These are phyloP conservation scores for Bruguiera hainesii DNA, from an alignment of 441 rosid genomes.

Conservation along the genomic window DNA sequence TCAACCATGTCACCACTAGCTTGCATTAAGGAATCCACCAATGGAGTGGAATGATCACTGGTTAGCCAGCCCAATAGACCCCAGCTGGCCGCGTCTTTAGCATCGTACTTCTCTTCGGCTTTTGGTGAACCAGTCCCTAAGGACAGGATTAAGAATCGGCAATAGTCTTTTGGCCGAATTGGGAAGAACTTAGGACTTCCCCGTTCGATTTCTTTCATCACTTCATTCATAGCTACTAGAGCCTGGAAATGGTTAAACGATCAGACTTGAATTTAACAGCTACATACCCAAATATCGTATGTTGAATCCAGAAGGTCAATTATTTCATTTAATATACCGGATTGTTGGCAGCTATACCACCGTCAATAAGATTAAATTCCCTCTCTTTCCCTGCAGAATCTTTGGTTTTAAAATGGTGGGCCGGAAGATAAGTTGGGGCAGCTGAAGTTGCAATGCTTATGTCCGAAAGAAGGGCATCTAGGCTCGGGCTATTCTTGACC, in stretches of 20 bases:
- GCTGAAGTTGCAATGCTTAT: slow-evolving; percentile 51
- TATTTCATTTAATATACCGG: slow-evolving; percentile 30
- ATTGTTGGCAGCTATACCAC: slow-evolving; percentile 54
- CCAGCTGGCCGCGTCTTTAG: slow-evolving; percentile 31
- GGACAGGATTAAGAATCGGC: slow-evolving; percentile 32
- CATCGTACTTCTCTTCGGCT: slow-evolving; percentile 25
- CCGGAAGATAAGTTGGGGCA: slow-evolving; percentile 61
- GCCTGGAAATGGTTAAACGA: slow-evolving; percentile 24
- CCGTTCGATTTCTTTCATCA: slow-evolving; percentile 25
- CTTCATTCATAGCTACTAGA: slow-evolving; percentile 31
- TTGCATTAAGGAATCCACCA: slow-evolving; percentile 37
- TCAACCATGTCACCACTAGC: slow-evolving; percentile 46
- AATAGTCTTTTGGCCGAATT: slow-evolving; percentile 31
- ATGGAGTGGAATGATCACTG: slow-evolving; percentile 24
- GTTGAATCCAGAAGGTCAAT: neutral
- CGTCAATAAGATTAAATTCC: slow-evolving; percentile 50
- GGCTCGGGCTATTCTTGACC: slow-evolving; percentile 28
- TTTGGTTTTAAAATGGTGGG: slow-evolving; percentile 39
- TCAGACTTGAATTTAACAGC: neutral
- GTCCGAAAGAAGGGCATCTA: slow-evolving; percentile 44
- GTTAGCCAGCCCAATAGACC: slow-evolving; percentile 36
- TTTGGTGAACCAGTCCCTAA: slow-evolving; percentile 30
- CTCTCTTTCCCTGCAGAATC: slow-evolving; percentile 28
- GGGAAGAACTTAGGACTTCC: slow-evolving; percentile 23
- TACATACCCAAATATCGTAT: neutral